Evolutionary conservation across 257 asterid genomes (phyloP), one percentile per base, ranked within the genome.

Genomic region (Ballota nigra): DNA sequence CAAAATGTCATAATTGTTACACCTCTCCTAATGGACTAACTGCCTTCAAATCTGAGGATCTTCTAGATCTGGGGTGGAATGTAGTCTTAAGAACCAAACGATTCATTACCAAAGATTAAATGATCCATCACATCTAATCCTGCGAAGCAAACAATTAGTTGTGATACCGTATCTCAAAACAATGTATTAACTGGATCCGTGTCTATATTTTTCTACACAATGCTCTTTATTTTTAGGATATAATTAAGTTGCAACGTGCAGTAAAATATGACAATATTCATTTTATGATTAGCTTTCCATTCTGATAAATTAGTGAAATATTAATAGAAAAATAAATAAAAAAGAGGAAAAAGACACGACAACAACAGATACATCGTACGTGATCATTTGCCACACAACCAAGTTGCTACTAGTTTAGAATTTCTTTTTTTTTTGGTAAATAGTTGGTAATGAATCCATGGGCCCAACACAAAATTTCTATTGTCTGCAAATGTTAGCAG

Each of bases 301-400:
- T 33, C 55, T 23, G 55, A 29, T 53, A 53, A 69, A 56, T 74
- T 45, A 63, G n/a, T 67, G 66, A 26, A 45, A n/a, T n/a, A 15
- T 0, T 43, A 43, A 43, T 3, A 43, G 1, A 26, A 1, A 26
- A 1, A 26, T 26, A 26, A 47, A 16, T 5, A 4, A n/a, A 6
- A 16, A 16, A 10, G 8, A 7, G 1, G 19, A 19, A 16, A 10
- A 6, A 45, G n/a, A 29, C 18, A 70, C 62, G 81, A 76, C 47
- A 52, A 16, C 41, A 57, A 72, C 75, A 69, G 84, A 66, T 85
- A 65, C 89, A 85, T 80, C 69, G 87, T 52, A 85, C 75, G 66
- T 77, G 73, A 81, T 43, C 77, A 53, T 62, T 63, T 47, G 7
- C 47, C 72, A 11, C 24, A 58, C 52, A 56, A 36, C 51, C 56